phyloP scores from a whole-genome alignment of 1,284 basidiomycete species.

The Singerocomus rubriflavus region DNA sequence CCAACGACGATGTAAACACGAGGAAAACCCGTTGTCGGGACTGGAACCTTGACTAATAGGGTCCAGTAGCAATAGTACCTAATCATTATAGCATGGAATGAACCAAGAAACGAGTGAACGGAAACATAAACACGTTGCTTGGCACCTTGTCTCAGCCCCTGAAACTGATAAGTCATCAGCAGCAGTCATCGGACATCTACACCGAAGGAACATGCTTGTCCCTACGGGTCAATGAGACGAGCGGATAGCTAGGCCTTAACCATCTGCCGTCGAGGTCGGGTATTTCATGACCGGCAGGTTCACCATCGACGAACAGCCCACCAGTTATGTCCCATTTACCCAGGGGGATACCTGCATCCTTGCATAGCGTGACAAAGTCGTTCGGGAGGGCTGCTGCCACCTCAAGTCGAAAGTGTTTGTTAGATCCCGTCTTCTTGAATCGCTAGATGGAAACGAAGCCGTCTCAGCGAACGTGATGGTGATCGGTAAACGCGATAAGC shows the following conservation, averaged over 20 bases:
- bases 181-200: neutral
- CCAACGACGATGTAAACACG: slow-evolving; percentile 30
- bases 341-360: slow-evolving; percentile 40
- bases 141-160: slow-evolving; percentile 7
- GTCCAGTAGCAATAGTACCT: slow-evolving; percentile 18
- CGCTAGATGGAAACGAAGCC: slow-evolving; percentile 37
- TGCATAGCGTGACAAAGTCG: slow-evolving; percentile 49
- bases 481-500: neutral
- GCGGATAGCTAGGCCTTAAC: slow-evolving; percentile 26
- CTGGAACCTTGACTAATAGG: slow-evolving; percentile 27
- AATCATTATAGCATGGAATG: slow-evolving; percentile 12
- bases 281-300: slow-evolving; percentile 34
- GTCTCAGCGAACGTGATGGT: slow-evolving; percentile 1
- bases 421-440: slow-evolving; percentile 41
- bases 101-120: slow-evolving; percentile 10
- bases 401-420: slow-evolving; percentile 47
- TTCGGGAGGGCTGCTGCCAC: slow-evolving; percentile 52
- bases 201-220: slow-evolving; percentile 6
- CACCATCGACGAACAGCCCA: slow-evolving; percentile 46
- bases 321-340: slow-evolving; percentile 37
- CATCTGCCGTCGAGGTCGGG: slow-evolving; percentile 42
- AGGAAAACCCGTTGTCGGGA: slow-evolving; percentile 22
- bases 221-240: slow-evolving; percentile 11
- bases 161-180: slow-evolving; percentile 6
- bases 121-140: slow-evolving; percentile 19